These are phyloP conservation scores for Sisymbrium irio DNA, from an alignment of 345 rosid genomes.

Conservation along the genomic window DNA sequence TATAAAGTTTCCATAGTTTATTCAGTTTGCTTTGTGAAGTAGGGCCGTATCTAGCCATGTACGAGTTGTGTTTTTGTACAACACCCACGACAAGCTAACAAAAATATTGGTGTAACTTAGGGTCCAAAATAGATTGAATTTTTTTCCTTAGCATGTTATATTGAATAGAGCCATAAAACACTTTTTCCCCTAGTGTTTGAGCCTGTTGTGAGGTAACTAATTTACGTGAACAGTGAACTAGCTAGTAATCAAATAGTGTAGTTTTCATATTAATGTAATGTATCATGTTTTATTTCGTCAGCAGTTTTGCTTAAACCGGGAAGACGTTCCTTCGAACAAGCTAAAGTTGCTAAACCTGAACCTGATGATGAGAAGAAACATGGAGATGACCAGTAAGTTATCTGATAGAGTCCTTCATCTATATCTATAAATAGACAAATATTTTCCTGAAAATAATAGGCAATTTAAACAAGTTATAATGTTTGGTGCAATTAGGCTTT, in stretches of 20 bases:
- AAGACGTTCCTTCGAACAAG: constrained; percentile 10
- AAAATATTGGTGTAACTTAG: not conserved
- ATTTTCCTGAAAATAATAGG: not conserved
- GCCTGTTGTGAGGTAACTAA: no score
- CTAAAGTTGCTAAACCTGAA: constrained; percentile 24
- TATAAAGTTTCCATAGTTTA: no score
- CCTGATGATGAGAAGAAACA: constrained; percentile 16
- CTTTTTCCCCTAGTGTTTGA: not conserved
- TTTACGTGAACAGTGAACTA: no score
- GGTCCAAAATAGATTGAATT: not conserved
- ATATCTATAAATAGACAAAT: not conserved
- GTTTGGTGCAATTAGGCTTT: constrained; percentile 7
- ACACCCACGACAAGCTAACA: no score
- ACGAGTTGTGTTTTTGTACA: not conserved
- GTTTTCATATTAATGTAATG: not conserved
- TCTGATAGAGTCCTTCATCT: not conserved
- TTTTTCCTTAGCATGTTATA: not conserved
- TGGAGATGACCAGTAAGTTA: constrained; percentile 23
- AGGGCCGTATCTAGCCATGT: not conserved
- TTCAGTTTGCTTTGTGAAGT: no score
- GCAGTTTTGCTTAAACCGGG: constrained; percentile 20
- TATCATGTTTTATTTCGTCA: not conserved
- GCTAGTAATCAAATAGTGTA: not conserved
- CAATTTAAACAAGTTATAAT: not conserved
- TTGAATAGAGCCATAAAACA: not conserved